A percentile compares a stretch with the other conserved stretches of the same genome.
These are phyloP conservation scores for Aspergillus pseudoterreus DNA, from an alignment of 2,329 filamentous ascomycete species.

Conservation along the genomic window DNA sequence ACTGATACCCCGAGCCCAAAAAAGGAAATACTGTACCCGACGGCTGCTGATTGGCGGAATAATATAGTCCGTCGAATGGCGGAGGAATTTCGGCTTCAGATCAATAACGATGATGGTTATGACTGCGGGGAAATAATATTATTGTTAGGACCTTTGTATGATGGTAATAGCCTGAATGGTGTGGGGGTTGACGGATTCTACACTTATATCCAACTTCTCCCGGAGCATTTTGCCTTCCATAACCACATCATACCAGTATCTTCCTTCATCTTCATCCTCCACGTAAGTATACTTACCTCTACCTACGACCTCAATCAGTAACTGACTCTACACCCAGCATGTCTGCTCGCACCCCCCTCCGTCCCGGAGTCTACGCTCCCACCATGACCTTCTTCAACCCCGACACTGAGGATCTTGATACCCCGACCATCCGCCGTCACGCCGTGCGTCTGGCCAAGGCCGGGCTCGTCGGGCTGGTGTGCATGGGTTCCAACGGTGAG, in stretches of 20 bases:
- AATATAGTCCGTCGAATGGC: not conserved
- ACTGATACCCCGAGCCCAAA: constrained; percentile 3
- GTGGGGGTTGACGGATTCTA: no score
- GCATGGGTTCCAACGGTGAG: constrained; percentile 89
- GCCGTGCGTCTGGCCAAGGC: constrained; percentile 72
- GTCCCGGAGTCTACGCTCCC: constrained; percentile 80
- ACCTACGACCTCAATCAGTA: not conserved
- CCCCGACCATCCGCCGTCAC: constrained; percentile 74
- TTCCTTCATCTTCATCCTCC: no score
- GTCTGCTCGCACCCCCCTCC: constrained; percentile 56
- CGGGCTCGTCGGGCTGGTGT: constrained; percentile 76
- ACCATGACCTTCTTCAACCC: constrained; percentile 89
- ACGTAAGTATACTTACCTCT: no score
- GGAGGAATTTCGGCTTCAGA: not conserved
- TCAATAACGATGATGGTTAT: not conserved
- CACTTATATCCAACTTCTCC: no score
- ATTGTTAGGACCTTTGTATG: no score
- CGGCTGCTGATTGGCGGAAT: constrained; percentile 7
- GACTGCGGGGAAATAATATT: not conserved
- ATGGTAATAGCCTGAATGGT: no score
- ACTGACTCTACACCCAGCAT: constrained; percentile 7
- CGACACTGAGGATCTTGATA: constrained; percentile 78
- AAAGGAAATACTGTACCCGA: not conserved
- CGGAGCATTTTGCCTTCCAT: no score
- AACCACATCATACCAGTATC: no score